Base-by-base conservation (phyloP, 208 protist species). In the Acanthamoeba healyi region DNA sequence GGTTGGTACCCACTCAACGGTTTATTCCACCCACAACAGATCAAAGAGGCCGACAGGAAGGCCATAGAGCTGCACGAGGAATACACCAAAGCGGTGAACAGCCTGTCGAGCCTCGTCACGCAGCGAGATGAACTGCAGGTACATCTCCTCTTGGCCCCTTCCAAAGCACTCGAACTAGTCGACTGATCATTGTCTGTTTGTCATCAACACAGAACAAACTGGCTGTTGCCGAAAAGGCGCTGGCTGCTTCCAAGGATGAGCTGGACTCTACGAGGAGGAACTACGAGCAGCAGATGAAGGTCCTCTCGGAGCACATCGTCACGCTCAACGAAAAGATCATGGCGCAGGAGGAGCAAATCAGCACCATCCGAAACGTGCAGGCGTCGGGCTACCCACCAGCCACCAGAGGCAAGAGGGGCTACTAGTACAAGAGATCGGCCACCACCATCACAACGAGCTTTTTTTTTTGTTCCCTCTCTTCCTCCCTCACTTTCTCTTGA, bases 291-390 rank as follows among this genome's bases (percentile, higher is more conserved):
- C 72, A 82, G 72, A 82, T 82, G 72, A 82, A 51, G 42, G 42
- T 82, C 38, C 42, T 82, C 36, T 82, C 72, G 72, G 72, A 82
- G 72, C 72, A 82, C 26, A 6, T 82, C 36, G 72, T 51, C 9
- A 82, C 38, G 14, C 42, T 82, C 38, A 82, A 82, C 72, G 72
- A 82, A 24, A 82, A 82, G 72, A 54, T 82, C 24, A 82, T 82
- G 72, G 72, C 72, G 6, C 72, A 54, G 49, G 49, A 54, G 49
- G 49, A 54, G 49, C 49, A 54, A 15, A 54, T 54, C 49, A 54
- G 49, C 49, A 54, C 10, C 49, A 6, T 54, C 49, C 49, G 49
- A 54, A 54, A 15, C 49, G 49, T 54, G 49, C 49, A 54, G 15
- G 49, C 49, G 10, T 54, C 49, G 6, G 49, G 49, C 49, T 54